Percentiles rank a stretch among this genome's conserved stretches.
These are phyloP conservation scores for Ulota crispa DNA, from an alignment of 225 moss, liverwort and hornwort genomes.

Conservation along the genomic window DNA sequence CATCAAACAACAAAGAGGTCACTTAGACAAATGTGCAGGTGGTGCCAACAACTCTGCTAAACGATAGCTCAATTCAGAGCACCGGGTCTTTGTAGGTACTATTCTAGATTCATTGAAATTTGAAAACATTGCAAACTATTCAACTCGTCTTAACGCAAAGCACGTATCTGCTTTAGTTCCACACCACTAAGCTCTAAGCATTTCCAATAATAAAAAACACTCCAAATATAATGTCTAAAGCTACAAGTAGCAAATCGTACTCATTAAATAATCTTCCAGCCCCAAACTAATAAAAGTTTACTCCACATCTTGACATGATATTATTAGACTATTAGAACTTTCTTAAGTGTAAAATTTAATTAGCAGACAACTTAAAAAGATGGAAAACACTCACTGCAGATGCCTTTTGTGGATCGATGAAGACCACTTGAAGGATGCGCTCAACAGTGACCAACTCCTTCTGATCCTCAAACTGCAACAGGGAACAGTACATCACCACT, in stretches of 20 bases:
- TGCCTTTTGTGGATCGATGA: conserved; percentile 90
- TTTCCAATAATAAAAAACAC: neutral
- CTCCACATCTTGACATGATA: neutral
- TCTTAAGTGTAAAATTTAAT: neutral
- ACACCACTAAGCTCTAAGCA: neutral
- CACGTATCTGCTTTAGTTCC: neutral
- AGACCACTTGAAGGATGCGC: conserved; percentile 91
- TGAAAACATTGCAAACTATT: neutral
- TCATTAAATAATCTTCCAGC: neutral
- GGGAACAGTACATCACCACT: conserved; percentile 7
- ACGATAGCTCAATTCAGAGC: neutral
- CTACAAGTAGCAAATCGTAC: conserved; percentile 10
- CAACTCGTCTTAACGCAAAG: neutral
- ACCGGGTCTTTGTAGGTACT: neutral
- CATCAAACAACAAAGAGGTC: conserved; percentile 14
- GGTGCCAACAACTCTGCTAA: neutral
- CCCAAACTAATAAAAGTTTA: neutral
- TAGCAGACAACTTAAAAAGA: neutral
- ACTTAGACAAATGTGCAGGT: conserved; percentile 11
- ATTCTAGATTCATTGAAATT: neutral
- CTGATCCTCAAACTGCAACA: conserved; percentile 86
- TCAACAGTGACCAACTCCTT: conserved; percentile 90
- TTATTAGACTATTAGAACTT: neutral
- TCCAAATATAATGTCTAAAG: neutral
- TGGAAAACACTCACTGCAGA: conserved; percentile 64